A percentile compares a stretch with the other conserved stretches of the same genome.
These are phyloP conservation scores for Thielaviopsis populi DNA, from an alignment of 2,329 filamentous ascomycete genomes.

Conservation along the genomic window DNA sequence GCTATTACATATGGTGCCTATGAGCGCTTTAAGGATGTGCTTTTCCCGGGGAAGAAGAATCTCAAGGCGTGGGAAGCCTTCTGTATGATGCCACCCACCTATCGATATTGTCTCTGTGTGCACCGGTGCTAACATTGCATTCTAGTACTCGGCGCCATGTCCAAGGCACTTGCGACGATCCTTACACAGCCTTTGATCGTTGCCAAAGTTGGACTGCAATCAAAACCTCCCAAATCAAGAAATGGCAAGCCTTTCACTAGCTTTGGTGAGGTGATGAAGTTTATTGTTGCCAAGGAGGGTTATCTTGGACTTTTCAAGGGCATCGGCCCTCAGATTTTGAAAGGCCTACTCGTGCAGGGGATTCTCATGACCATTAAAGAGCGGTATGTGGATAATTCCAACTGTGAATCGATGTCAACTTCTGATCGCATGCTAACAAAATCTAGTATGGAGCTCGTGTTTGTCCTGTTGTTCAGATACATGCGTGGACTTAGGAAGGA, in stretches of 20 bases:
- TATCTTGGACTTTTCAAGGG: conserved; percentile 81
- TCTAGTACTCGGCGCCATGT: conserved; percentile 76
- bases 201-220: conserved; percentile 92
- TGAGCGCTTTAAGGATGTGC: conserved; percentile 61
- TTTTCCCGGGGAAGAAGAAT: conserved; percentile 64
- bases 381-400: conserved; percentile 39
- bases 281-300: conserved; percentile 83
- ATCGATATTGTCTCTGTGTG: background rate
- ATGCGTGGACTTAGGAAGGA: conserved; percentile 46
- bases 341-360: conserved; percentile 85
- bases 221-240: conserved; percentile 68
- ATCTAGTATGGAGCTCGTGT: conserved; percentile 67
- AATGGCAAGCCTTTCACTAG: conserved; percentile 85
- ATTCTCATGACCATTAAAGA: conserved; percentile 99
- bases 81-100: conserved; percentile 38
- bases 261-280: conserved; percentile 87
- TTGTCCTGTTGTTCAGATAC: conserved; percentile 74
- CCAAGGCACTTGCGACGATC: conserved; percentile 83
- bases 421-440: background rate
- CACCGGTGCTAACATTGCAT: background rate
- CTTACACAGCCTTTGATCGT: conserved; percentile 91
- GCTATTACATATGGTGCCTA: conserved; percentile 97
- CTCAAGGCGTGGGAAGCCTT: conserved; percentile 82
- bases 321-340: conserved; percentile 83
- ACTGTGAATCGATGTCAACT: background rate